These are phyloP conservation scores for Cerrena zonata DNA, from an alignment of 1,284 basidiomycete species.

Conservation along the genomic window DNA sequence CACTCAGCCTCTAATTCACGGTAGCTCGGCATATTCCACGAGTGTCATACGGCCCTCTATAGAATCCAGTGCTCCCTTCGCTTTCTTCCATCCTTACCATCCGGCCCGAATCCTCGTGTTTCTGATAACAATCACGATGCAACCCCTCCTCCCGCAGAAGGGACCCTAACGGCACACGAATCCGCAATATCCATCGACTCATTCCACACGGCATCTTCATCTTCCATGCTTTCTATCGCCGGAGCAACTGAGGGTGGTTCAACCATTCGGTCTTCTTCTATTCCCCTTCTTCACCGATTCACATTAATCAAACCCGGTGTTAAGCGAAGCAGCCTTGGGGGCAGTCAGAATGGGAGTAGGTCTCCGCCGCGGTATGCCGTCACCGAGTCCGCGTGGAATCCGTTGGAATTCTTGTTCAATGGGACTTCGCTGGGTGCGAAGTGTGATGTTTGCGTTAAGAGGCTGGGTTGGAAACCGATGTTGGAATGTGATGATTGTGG, in stretches of 20 bases:
- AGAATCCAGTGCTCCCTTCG: constrained; percentile 44
- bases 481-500: constrained; percentile 88
- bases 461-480: constrained; percentile 78
- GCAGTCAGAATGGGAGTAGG: constrained; percentile 19
- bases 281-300: constrained; percentile 73
- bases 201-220: constrained; percentile 57
- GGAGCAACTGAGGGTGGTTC: constrained; percentile 70
- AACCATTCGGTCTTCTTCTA: constrained; percentile 44
- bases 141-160: constrained; percentile 18
- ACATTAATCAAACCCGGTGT: constrained; percentile 74
- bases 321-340: constrained; percentile 33
- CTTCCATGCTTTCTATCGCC: constrained; percentile 49
- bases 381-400: constrained; percentile 54
- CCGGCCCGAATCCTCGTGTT: constrained; percentile 46
- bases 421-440: constrained; percentile 64
- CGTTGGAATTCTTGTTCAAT: constrained; percentile 72
- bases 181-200: constrained; percentile 62
- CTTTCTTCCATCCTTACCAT: constrained; percentile 72
- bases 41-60: constrained; percentile 53
- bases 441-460: constrained; percentile 77
- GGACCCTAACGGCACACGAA: constrained; percentile 23
- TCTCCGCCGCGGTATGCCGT: constrained; percentile 27
- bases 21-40: constrained; percentile 57
- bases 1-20: constrained; percentile 53
- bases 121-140: constrained; percentile 22